Percentiles rank a stretch among this genome's conserved stretches.
phyloP scores from a whole-genome alignment of 2,329 filamentous ascomycete species.

The Penicillium sp. region DNA sequence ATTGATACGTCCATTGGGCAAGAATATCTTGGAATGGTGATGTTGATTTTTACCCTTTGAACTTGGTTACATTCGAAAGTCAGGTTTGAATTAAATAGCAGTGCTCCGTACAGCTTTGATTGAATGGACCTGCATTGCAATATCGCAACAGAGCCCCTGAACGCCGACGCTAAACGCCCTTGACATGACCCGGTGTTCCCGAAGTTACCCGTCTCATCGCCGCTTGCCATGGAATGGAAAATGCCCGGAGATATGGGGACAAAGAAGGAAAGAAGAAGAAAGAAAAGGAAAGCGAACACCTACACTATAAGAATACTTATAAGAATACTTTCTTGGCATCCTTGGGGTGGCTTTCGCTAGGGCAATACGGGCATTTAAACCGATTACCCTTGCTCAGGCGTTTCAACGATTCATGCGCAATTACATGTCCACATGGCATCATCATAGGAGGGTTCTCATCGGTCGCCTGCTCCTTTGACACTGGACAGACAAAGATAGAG shows the following conservation, averaged over 20 bases:
- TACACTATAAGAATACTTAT: slow-evolving; percentile 61
- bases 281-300: not conserved
- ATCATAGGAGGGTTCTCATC: slow-evolving; percentile 94
- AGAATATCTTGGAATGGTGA: not conserved
- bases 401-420: slow-evolving; percentile 79
- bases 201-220: not conserved
- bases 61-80: not conserved
- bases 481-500: slow-evolving; percentile 95
- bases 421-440: slow-evolving; percentile 91
- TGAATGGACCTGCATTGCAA: slow-evolving; percentile 6
- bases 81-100: not conserved
- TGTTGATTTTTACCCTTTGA: not conserved
- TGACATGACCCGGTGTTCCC: slow-evolving; percentile 1
- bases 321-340: slow-evolving; percentile 74
- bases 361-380: slow-evolving; percentile 97
- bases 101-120: slow-evolving; percentile 1
- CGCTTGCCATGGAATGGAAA: not conserved
- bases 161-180: slow-evolving; percentile 10
- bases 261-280: not conserved
- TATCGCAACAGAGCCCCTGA: slow-evolving; percentile 1
- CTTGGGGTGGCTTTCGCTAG: slow-evolving; percentile 72
- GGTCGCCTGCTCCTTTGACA: slow-evolving; percentile 94
- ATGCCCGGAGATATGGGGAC: not conserved
- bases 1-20: not conserved
- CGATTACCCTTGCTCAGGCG: slow-evolving; percentile 73